These are phyloP conservation scores for Lipomyces kockii DNA, from an alignment of 805 yeast genomes.

Conservation along the genomic window DNA sequence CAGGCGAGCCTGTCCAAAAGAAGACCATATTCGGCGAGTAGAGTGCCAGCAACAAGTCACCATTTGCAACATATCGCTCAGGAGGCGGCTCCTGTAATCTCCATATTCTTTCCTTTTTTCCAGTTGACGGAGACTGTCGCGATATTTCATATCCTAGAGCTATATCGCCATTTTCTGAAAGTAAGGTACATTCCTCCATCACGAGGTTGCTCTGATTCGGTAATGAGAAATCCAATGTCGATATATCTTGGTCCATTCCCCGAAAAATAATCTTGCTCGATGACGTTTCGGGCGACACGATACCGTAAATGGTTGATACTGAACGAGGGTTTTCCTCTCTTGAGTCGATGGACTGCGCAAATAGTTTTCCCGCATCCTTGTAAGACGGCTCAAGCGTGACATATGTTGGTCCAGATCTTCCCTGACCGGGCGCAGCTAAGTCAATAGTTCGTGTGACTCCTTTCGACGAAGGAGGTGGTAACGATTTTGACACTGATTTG, in stretches of 20 bases:
- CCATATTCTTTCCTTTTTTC: constrained; percentile 14
- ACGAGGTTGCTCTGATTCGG: constrained; percentile 24
- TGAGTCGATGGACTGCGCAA: constrained; percentile 9
- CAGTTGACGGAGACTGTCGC: constrained; percentile 8
- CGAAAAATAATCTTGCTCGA: constrained; percentile 6
- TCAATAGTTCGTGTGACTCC: constrained; percentile 15
- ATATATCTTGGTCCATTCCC: constrained; percentile 14
- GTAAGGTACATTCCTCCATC: constrained; percentile 13
- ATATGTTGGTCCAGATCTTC: constrained; percentile 21
- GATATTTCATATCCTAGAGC: constrained; percentile 12
- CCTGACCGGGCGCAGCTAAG: constrained; percentile 18
- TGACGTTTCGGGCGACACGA: constrained; percentile 10
- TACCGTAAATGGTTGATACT: constrained; percentile 1
- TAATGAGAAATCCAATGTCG: constrained; percentile 11
- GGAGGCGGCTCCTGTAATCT: constrained; percentile 17
- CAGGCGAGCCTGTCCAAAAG: constrained; percentile 22
- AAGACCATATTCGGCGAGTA: constrained; percentile 30
- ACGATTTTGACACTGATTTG: not conserved
- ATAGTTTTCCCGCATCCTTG: constrained; percentile 10
- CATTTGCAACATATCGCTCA: constrained; percentile 19
- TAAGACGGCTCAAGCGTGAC: constrained; percentile 13
- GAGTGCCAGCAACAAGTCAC: constrained; percentile 18
- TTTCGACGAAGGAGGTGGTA: constrained; percentile 5
- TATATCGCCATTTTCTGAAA: constrained; percentile 10
- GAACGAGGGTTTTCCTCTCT: constrained; percentile 12